These are phyloP conservation scores for barley (Hordeum vulgare) DNA, from an alignment of 176 grass and related monocot species.

Conservation along the genomic window DNA sequence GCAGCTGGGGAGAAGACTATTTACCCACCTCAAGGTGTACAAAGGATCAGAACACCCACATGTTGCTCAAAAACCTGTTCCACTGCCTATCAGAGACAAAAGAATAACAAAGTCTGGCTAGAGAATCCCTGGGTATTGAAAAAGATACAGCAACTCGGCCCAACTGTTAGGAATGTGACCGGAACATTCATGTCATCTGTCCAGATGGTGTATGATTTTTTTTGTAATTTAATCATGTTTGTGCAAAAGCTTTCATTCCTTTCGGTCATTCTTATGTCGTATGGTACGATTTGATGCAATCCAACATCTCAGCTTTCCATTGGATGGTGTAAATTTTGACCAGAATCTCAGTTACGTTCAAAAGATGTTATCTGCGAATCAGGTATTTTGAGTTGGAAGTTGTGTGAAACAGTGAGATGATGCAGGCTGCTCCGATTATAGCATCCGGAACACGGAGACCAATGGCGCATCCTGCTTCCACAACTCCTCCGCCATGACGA, in stretches of 20 bases:
- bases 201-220: conserved; percentile 14
- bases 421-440: too few relatives aligned
- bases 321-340: conserved; percentile 1
- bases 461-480: too few relatives aligned
- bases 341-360: not conserved
- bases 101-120: conserved; percentile 56
- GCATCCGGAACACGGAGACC: too few relatives aligned
- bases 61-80: conserved; percentile 72
- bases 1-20: conserved; percentile 86
- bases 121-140: not conserved
- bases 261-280: conserved; percentile 3
- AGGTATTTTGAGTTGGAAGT: not conserved
- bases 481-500: too few relatives aligned
- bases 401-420: too few relatives aligned
- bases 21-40: conserved; percentile 98
- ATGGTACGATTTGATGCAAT: not conserved
- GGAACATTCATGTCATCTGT: conserved; percentile 9
- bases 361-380: not conserved
- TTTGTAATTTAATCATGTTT: conserved; percentile 19
- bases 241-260: not conserved
- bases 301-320: not conserved
- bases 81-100: conserved; percentile 83
- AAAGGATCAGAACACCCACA: conserved; percentile 90
- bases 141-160: conserved; percentile 3
- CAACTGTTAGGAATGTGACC: not conserved